Evolutionary conservation across 2,329 filamentous ascomycete species (phyloP), one percentile per base, ranked within the genome.

Genomic region (Sporothrix pallida): DNA sequence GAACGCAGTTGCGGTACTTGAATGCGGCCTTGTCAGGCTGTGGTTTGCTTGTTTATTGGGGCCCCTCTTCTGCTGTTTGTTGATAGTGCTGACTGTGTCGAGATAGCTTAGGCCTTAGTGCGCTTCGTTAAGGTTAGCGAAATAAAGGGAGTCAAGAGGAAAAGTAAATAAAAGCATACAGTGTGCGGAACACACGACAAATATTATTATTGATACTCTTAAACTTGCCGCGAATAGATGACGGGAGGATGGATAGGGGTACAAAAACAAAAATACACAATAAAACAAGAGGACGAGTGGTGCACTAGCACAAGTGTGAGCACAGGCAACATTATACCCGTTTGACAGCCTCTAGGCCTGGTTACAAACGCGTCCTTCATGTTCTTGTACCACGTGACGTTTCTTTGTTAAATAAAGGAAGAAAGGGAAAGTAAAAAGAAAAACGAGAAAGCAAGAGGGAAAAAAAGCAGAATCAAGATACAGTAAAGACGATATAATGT

Each of bases 11-110:
- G 42, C 42, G 42, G 62, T 10, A 48, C 62, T 48, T 26, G 46
- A 20, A 23, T 12, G 1, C 23, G 20, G 52, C 20, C 52, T 54
- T 60, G 31, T 48, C 62, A 48, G 62, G 62, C 31, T 48, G 20
- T 67, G 42, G n/a, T 67, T 48, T 20, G 31, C 17, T 63, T 48
- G 31, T 37, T 37, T 37, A 37, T 37, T 37, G 31, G 31, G 31
- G 31, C 23, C 23, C 23, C 23, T 26, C 23, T 26, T 26, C 23
- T 26, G 23, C 23, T 44, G 62, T n/a, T 42, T 15, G 42, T 65
- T 23, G 62, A 48, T 23, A 65, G 42, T 65, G n/a, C 42, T 17
- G 42, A 48, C 62, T 67, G 42, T 67, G 20, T 65, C 62, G n/a
- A 46, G 15, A 46, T 48, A 13, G n/a, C 5, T 9, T 46, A 26